Conservation (phyloP, 805 yeast species). For the Saccharomycopsis sp. region DNA sequence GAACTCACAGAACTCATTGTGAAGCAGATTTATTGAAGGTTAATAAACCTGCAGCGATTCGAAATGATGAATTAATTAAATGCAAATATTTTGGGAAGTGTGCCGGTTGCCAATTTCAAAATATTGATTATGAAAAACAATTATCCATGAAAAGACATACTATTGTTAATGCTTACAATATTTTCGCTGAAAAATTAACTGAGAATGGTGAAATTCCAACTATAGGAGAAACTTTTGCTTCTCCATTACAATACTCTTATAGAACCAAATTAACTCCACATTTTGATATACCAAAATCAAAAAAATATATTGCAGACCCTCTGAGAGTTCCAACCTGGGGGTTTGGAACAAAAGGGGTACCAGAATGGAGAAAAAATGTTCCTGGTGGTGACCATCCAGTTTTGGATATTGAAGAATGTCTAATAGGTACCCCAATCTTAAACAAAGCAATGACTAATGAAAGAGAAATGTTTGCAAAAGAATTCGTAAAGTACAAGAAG, state of each 20-base stretch:
- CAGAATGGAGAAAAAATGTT: conserved; percentile 50
- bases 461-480: conserved; percentile 46
- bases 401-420: conserved; percentile 89
- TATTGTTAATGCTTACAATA: conserved; percentile 73
- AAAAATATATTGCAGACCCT: conserved; percentile 31
- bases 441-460: conserved; percentile 70
- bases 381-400: conserved; percentile 58
- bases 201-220: conserved; percentile 44
- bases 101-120: conserved; percentile 93
- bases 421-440: conserved; percentile 77
- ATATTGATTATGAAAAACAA: conserved; percentile 66
- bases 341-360: conserved; percentile 80
- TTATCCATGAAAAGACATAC: conserved; percentile 65
- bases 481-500: conserved; percentile 46
- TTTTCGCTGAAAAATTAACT: conserved; percentile 56
- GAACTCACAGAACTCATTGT: conserved; percentile 66
- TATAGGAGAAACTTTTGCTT: conserved; percentile 57
- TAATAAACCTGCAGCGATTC: conserved; percentile 38
- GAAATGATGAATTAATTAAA: conserved; percentile 53
- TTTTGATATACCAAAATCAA: conserved; percentile 63
- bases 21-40: conserved; percentile 68
- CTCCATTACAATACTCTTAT: conserved; percentile 72
- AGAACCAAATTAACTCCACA: conserved; percentile 96
- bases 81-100: conserved; percentile 88
- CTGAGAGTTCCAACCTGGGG: conserved; percentile 65